Evolutionary conservation across 2,329 filamentous ascomycete species (phyloP).

Genomic region (Aureobasidium pullulans): DNA sequence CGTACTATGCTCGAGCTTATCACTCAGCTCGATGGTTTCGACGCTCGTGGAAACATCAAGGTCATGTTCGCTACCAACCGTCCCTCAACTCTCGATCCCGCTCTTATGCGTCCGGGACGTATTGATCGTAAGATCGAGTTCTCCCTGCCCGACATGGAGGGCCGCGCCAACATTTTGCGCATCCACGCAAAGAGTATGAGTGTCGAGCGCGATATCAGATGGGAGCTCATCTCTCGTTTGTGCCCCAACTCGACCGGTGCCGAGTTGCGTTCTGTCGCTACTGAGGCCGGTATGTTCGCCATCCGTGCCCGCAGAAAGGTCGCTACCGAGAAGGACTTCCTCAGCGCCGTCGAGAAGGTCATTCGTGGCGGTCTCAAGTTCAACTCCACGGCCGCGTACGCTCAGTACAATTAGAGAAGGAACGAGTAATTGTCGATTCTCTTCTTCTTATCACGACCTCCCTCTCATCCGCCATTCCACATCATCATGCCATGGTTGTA

Average conservation of each 20-base stretch:
- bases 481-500: slow-evolving; percentile 6
- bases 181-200: slow-evolving; percentile 99
- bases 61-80: slow-evolving; percentile 99
- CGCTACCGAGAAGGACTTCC: slow-evolving; percentile 96
- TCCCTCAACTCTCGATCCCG: slow-evolving; percentile 91
- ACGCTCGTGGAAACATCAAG: slow-evolving; percentile 95
- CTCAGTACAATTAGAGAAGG: slow-evolving; percentile 84
- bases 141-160: slow-evolving; percentile 91
- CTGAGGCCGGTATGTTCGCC: slow-evolving; percentile 97
- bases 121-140: slow-evolving; percentile 99
- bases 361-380: slow-evolving; percentile 99
- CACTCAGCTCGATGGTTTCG: slow-evolving; percentile 93
- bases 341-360: slow-evolving; percentile 97
- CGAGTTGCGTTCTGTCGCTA: slow-evolving; percentile 91
- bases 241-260: slow-evolving; percentile 97
- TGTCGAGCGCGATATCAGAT: slow-evolving; percentile 95
- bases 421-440: neutral
- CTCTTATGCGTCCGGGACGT: slow-evolving; percentile 91
- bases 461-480: neutral
- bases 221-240: slow-evolving; percentile 94
- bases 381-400: slow-evolving; percentile 96
- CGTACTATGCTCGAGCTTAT: slow-evolving; percentile 97
- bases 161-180: slow-evolving; percentile 91
- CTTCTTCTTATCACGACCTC: neutral
- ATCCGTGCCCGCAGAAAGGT: slow-evolving; percentile 94